These are phyloP conservation scores for Petasospora fabianii DNA, from an alignment of 1,139 yeast genomes.

Conservation along the genomic window DNA sequence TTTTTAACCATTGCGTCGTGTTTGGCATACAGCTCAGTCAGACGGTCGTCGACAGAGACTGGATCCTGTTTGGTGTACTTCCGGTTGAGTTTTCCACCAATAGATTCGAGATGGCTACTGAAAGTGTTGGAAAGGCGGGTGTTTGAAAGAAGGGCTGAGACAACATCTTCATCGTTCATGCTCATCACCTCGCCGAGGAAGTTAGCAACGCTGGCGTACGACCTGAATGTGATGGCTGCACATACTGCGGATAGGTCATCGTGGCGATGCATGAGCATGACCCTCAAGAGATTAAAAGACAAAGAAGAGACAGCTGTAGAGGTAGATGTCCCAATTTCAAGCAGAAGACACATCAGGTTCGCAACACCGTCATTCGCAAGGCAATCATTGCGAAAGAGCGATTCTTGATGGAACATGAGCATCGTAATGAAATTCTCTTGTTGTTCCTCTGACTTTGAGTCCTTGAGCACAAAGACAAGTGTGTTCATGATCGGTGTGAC, in stretches of 20 bases:
- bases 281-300: slow-evolving; percentile 30
- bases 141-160: slow-evolving; percentile 13
- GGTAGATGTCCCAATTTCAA: slow-evolving; percentile 18
- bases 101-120: slow-evolving; percentile 19
- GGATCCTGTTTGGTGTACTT: slow-evolving; percentile 23
- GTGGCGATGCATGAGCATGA: slow-evolving; percentile 27
- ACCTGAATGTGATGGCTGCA: slow-evolving; percentile 25
- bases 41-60: slow-evolving; percentile 19
- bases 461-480: slow-evolving; percentile 19
- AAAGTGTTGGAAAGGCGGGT: slow-evolving; percentile 14
- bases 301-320: slow-evolving; percentile 15
- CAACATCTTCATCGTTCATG: slow-evolving; percentile 31
- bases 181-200: slow-evolving; percentile 26
- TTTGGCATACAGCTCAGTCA: slow-evolving; percentile 13
- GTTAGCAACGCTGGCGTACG: slow-evolving; percentile 16
- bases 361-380: slow-evolving; percentile 34
- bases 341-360: slow-evolving; percentile 30
- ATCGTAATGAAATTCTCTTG: slow-evolving; percentile 25
- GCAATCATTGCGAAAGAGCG: slow-evolving; percentile 35
- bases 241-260: slow-evolving; percentile 27
- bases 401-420: slow-evolving; percentile 42
- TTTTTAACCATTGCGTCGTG: slow-evolving; percentile 35
- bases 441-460: slow-evolving; percentile 24
- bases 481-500: slow-evolving; percentile 19
- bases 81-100: slow-evolving; percentile 16